Base-by-base conservation (phyloP, 306 rosid genomes). In the Pterocarpus macrocarpus region DNA sequence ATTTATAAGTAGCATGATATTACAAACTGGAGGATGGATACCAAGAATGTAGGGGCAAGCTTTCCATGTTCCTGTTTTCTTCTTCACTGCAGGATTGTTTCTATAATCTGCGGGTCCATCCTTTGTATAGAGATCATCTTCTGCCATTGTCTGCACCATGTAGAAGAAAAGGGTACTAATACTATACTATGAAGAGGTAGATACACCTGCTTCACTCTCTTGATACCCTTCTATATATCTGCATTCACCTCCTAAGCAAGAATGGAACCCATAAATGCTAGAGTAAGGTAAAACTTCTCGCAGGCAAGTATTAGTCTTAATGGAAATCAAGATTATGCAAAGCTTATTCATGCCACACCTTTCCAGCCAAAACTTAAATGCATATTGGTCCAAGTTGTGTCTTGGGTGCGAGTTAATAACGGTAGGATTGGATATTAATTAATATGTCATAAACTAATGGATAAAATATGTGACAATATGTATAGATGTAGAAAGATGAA, bases 41-140 rank as follows among this genome's bases (percentile, higher is more conserved):
- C 64, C 64, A 15, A 58, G 64, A 58, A 58, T 58, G 64, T 17
- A 58, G 33, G 35, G 64, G 64, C 64, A 58, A 22, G 64, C 64
- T 58, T 58, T 58, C 64, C 64, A 58, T 17, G 64, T 58, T 58
- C 38, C 38, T 28, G 38, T 59, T 59, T 59, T 59, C 38, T 30
- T 59, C 36, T 59, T 59, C 30, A 59, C 38, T 59, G 65, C 38
- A 28, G 65, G 65, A 4, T 59, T 59, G 3, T 30, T 59, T 59
- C 14, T 59, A 11, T 0, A 28, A 59, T 59, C 65, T 30, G 15
- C 28, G 38, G 65, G 28, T 59, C 65, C 65, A 59, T 59, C 65
- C 12, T 30, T 59, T 14, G 36, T 59, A 10, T 2, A 59, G 65
- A 59, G 10, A 59, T 59, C 64, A 58, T 58, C 65, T 30, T 59